Evolutionary conservation across 2,329 filamentous ascomycete genomes (phyloP), one percentile per base, ranked within the genome.

Genomic region (Sporothrix pallida): DNA sequence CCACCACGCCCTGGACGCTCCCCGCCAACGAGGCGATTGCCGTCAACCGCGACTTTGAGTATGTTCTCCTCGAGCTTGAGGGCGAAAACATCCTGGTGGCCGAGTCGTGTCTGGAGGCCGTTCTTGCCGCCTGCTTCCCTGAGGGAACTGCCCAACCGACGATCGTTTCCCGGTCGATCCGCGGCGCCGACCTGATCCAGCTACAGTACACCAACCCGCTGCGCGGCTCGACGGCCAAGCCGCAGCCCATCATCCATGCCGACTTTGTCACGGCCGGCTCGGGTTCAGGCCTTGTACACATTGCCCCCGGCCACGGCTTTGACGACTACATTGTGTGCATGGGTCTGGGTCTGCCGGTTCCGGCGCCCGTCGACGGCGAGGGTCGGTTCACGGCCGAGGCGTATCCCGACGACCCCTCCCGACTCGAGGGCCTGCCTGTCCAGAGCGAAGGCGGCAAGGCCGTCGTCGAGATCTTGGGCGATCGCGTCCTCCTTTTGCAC

Each of bases 1-100:
- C 96, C 1, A 99, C 96, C 0, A 99, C 96, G 0, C 96, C 96
- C 0, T 99, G 96, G 96, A 99, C 96, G 0, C 85, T 99, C 5
- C 95, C 96, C 0, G 95, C 95, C 1, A 99, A 99, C 80, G 90
- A 90, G 79, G 95, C 93, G 0, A 94, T 99, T 80, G 95, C 94
- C 2, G 87, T 98, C 50, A 90, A 94, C 78, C 84, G 88, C 7
- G 89, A 93, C 54, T 83, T 98, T 75, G 84, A 89, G 60, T 99
- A 98, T 80, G 86, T 86, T 3, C 82, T 97, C 23, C 84, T 97
- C 52, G 84, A 86, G 72, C 84, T 87, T 1, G 84, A 84, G 0
- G 80, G 80, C 0, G 85, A 90, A 76, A 89, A 90, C 20, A 84
- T 95, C 2, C 81, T 98, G 3, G 86, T 98, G 65, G 94, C 93